Evolutionary conservation across 1,139 yeast genomes (phyloP), one percentile per base, ranked within the genome.

Genomic region (Hemisphaericaspora xylofermentans): DNA sequence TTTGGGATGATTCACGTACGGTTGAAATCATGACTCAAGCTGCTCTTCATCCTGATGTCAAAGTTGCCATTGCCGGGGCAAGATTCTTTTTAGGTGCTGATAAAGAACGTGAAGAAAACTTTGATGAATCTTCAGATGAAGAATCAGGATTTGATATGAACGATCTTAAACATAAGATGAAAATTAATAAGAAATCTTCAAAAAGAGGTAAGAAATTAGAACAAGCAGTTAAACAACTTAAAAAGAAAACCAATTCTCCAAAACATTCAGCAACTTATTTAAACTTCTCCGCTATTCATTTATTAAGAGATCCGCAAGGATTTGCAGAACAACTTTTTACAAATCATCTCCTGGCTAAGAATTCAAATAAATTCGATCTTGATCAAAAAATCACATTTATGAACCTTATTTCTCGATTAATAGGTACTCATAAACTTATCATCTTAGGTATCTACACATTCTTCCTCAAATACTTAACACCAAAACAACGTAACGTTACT

Each of bases 11-110:
- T 63, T 78, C 96, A 1, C 74, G 98, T 53, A 85, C 98, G 0
- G 96, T 93, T 18, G 98, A 93, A 63, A 81, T 93, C 55, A 91
- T 94, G 98, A 85, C 95, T 2, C 95, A 88, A 56, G 97, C 98
- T 1, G 89, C 97, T 1, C 64, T 87, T 45, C 96, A 89, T 58
- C 81, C 86, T 9, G 95, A 91, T 53, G 76, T 82, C 12, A 93
- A 93, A 65, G 95, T 93, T 40, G 87, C 95, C 10, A 71, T 84
- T 44, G 87, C 97, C 2, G 98, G 97, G 43, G 94, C 88, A 27
- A 73, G 81, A 55, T 93, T 93, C 64, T 93, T 93, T 65, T 68
- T 93, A 43, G 97, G 96, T 47, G 96, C 96, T 21, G 98, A 93
- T 60, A 86, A 84, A 57, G 98, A 93, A 64, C 80, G 97, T 67